These are phyloP conservation scores for Galerina sulciceps DNA, from an alignment of 768 basidiomycete genomes.

Conservation along the genomic window DNA sequence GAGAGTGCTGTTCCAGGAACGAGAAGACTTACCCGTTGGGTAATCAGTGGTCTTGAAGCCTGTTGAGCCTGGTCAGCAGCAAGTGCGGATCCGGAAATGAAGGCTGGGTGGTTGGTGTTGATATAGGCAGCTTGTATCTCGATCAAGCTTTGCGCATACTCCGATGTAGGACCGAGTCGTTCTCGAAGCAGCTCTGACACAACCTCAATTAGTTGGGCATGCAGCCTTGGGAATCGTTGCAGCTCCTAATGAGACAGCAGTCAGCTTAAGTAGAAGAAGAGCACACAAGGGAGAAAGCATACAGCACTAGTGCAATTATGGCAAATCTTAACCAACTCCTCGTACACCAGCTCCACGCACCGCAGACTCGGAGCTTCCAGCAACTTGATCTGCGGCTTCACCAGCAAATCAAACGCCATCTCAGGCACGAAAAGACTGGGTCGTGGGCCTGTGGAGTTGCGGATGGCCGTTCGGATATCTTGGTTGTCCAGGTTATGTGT, in stretches of 20 bases:
- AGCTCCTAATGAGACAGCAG: conserved; percentile 64
- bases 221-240: conserved; percentile 92
- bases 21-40: conserved; percentile 54
- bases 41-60: conserved; percentile 46
- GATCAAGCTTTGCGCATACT: conserved; percentile 96
- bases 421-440: conserved; percentile 98
- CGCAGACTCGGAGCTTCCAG: conserved; percentile 92
- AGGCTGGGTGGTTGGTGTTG: conserved; percentile 98
- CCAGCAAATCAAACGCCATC: conserved; percentile 93
- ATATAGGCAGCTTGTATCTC: conserved; percentile 98
- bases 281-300: conserved; percentile 28
- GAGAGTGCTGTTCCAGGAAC: neutral
- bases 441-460: conserved; percentile 96
- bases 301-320: conserved; percentile 96
- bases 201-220: conserved; percentile 92
- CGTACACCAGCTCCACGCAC: conserved; percentile 98
- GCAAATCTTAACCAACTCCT: conserved; percentile 98
- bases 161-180: conserved; percentile 92
- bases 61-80: conserved; percentile 53
- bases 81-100: conserved; percentile 78
- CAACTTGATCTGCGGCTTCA: conserved; percentile 98
- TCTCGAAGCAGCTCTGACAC: conserved; percentile 97
- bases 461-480: conserved; percentile 97
- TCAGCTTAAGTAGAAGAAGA: neutral
- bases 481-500: conserved; percentile 89